phyloP scores from a whole-genome alignment of 2,329 filamentous ascomycete genomes.

The Apiospora phragmitis region DNA sequence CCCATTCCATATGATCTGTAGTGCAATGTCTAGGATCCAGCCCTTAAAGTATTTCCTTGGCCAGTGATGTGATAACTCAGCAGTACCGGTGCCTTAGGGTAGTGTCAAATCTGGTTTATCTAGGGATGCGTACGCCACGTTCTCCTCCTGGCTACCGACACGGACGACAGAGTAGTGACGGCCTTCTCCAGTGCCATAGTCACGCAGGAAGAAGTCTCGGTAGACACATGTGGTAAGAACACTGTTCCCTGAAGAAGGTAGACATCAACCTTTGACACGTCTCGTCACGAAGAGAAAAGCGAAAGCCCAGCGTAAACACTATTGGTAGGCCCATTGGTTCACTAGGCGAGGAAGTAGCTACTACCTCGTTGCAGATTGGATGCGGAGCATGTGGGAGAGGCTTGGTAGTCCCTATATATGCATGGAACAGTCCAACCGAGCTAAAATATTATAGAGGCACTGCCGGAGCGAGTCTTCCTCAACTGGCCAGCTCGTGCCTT shows the following conservation, averaged over 20 bases:
- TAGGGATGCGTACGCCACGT: conserved; percentile 44
- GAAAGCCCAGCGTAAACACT: conserved; percentile 23
- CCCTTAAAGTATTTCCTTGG: conserved; percentile 49
- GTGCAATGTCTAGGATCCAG: conserved; percentile 54
- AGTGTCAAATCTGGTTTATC: conserved; percentile 49
- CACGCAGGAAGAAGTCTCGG: conserved; percentile 50
- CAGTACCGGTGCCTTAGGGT: conserved; percentile 46
- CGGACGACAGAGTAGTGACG: conserved; percentile 46
- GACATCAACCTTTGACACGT: conserved; percentile 47
- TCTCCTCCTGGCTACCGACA: conserved; percentile 44
- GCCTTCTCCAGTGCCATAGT: conserved; percentile 47
- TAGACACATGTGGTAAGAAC: conserved; percentile 53
- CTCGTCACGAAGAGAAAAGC: conserved; percentile 45
- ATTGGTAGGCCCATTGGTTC: conserved; percentile 8
- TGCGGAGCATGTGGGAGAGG: conserved; percentile 8
- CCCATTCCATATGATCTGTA: conserved; percentile 54
- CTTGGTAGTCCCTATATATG: conserved; percentile 30
- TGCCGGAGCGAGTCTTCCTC: conserved; percentile 37
- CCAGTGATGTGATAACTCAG: conserved; percentile 49
- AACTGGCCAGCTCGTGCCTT: conserved; percentile 38
- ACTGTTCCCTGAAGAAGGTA: conserved; percentile 48
- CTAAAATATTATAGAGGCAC: conserved; percentile 48
- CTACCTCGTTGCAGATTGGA: conserved; percentile 18
- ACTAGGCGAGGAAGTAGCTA: conserved; percentile 14
- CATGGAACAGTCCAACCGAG: conserved; percentile 46